These are phyloP conservation scores for Rhizoclosmatium globosum DNA, from an alignment of 192 early-diverging fungal genomes.

Conservation along the genomic window DNA sequence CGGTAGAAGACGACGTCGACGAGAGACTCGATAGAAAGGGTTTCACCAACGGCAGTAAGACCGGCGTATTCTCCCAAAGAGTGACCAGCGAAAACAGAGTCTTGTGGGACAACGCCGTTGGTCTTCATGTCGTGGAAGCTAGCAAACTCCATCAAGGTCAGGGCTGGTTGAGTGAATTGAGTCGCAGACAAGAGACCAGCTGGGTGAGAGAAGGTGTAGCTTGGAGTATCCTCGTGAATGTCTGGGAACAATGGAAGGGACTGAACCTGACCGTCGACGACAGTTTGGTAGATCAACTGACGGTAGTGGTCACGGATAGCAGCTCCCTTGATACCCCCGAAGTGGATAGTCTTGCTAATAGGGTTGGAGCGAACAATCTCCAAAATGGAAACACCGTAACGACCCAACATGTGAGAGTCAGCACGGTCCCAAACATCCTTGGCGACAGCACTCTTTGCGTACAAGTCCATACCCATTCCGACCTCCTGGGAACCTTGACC, in stretches of 20 bases:
- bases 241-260: conserved; percentile 87
- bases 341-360: conserved; percentile 81
- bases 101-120: conserved; percentile 84
- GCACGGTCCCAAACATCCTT: conserved; percentile 92
- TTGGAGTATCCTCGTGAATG: conserved; percentile 74
- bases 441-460: conserved; percentile 80
- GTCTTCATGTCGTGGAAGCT: conserved; percentile 89
- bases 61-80: conserved; percentile 94
- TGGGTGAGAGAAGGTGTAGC: conserved; percentile 86
- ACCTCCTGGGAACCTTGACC: conserved; percentile 96
- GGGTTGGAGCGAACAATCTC: conserved; percentile 93
- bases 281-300: conserved; percentile 91
- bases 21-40: conserved; percentile 82
- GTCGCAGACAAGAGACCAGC: conserved; percentile 90
- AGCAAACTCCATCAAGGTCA: conserved; percentile 90
- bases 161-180: conserved; percentile 94
- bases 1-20: conserved; percentile 95
- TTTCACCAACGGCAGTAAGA: conserved; percentile 86
- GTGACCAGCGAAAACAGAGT: conserved; percentile 91
- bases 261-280: conserved; percentile 78
- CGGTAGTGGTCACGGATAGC: conserved; percentile 84
- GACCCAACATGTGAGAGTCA: conserved; percentile 84
- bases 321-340: conserved; percentile 85
- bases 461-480: conserved; percentile 97
- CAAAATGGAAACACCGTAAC: conserved; percentile 89